Conservation (phyloP, 2,329 filamentous ascomycete genomes). For the Pseudocercospora pini-densiflorae region DNA sequence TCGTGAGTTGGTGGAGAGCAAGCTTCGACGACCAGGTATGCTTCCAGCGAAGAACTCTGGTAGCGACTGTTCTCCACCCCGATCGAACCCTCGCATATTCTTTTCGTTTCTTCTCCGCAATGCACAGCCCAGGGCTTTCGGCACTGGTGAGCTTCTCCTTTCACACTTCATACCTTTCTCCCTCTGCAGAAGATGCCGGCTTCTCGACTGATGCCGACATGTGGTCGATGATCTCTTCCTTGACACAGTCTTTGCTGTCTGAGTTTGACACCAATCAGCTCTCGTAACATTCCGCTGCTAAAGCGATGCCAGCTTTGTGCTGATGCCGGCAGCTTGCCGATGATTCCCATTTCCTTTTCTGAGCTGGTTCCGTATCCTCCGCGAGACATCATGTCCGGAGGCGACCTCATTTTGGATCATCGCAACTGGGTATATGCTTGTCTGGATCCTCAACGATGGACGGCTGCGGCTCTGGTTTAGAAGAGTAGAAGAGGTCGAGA, state of each 20-base stretch:
- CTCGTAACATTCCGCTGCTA: not conserved
- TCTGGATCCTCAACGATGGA: not conserved
- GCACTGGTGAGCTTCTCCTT: not conserved
- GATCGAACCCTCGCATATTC: not conserved
- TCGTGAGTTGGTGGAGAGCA: not conserved
- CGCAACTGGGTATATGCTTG: not conserved
- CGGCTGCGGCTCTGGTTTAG: not conserved
- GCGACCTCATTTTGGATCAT: not conserved
- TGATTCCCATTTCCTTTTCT: not conserved
- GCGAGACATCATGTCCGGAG: not conserved
- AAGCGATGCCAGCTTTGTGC: not conserved
- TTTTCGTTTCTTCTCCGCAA: not conserved
- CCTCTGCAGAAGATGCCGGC: not conserved
- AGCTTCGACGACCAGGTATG: not conserved
- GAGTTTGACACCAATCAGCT: not conserved
- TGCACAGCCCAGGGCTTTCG: not conserved
- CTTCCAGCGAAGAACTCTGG: not conserved
- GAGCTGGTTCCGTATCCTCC: not conserved
- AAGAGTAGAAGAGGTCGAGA: not conserved
- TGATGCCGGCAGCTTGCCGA: not conserved
- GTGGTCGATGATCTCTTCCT: not conserved
- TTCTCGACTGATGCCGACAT: not conserved
- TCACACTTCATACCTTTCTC: not conserved
- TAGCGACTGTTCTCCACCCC: not conserved
- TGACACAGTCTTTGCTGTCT: not conserved